phyloP scores from a whole-genome alignment of 768 basidiomycete genomes.

The Lenzites betulinus region DNA sequence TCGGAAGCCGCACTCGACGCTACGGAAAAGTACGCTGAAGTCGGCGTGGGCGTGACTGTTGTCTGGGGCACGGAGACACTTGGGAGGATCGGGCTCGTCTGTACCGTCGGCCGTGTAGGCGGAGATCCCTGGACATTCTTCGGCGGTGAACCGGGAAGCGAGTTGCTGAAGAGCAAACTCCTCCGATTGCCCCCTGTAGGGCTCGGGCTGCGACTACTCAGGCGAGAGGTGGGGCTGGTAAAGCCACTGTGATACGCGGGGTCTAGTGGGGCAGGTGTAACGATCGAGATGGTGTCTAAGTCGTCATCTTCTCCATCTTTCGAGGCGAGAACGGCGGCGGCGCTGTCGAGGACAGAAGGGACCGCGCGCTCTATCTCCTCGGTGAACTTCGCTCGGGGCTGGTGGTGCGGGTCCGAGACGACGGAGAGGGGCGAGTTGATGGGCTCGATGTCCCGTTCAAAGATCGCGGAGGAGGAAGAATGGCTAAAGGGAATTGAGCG shows the following conservation, averaged over 20 bases:
- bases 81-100: constrained; percentile 24
- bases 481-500: constrained; percentile 38
- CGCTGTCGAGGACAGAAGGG: constrained; percentile 83
- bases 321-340: constrained; percentile 68
- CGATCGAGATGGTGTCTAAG: constrained; percentile 61
- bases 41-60: constrained; percentile 39
- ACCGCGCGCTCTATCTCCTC: constrained; percentile 79
- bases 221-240: constrained; percentile 60
- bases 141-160: constrained; percentile 22
- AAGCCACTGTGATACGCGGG: constrained; percentile 51
- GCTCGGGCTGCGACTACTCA: constrained; percentile 71
- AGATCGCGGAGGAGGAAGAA: constrained; percentile 87
- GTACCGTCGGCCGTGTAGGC: constrained; percentile 30
- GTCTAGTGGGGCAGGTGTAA: constrained; percentile 50
- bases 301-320: constrained; percentile 40
- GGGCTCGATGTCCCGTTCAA: constrained; percentile 89
- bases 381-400: constrained; percentile 68
- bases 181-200: constrained; percentile 44
- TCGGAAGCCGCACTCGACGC: constrained; percentile 25
- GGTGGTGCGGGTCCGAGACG: constrained; percentile 66
- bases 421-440: constrained; percentile 43
- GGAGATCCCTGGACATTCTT: constrained; percentile 21
- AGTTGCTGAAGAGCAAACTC: constrained; percentile 38
- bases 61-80: constrained; percentile 16
- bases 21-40: constrained; percentile 51